Evolutionary conservation across 345 rosid species (phyloP), one percentile per base, ranked within the genome.

Genomic region (Theobroma cacao): DNA sequence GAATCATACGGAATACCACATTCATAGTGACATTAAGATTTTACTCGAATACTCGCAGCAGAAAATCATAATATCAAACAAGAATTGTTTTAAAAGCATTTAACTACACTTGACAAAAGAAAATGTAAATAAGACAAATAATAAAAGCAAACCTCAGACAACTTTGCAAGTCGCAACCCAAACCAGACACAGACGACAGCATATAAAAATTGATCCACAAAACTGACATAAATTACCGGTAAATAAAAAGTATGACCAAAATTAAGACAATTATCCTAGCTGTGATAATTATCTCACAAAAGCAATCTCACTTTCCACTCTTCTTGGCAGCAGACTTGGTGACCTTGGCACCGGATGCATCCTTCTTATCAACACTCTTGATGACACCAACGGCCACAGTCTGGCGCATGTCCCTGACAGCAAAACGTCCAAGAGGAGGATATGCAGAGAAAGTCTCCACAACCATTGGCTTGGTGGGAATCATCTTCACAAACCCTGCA

Each of bases 391-490:
- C 83, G 4, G 83, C 83, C 18, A 80, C 83, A 30, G 83, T 80
- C 56, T 80, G 83, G 15, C 80, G 76, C 83, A 80, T 80, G 83
- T 80, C 80, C 53, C 83, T 69, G 13, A 80, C 80, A 17, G 80
- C 80, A 50, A 80, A 80, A 11, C 83, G 76, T 5, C 83, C 83
- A 52, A 80, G 83, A 7, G 83, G 83, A 10, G 83, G 83, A 26
- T 76, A 80, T 50, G 13, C 59, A 0, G 80, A 61, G 77, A 80
- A 80, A 60, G 83, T 80, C 58, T 80, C 83, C 20, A 80, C 83
- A 61, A 80, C 80, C 83, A 80, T 80, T 4, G 83, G 83, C 72
- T 80, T 80, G 72, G 83, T 76, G 20, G 83, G 83, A 71, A 75
- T 3, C 83, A 80, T 80, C 83, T 80, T 80, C 22, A 80, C 72